phyloP scores from a whole-genome alignment of 2,329 filamentous ascomycete species.

The Westerdykella sp. region DNA sequence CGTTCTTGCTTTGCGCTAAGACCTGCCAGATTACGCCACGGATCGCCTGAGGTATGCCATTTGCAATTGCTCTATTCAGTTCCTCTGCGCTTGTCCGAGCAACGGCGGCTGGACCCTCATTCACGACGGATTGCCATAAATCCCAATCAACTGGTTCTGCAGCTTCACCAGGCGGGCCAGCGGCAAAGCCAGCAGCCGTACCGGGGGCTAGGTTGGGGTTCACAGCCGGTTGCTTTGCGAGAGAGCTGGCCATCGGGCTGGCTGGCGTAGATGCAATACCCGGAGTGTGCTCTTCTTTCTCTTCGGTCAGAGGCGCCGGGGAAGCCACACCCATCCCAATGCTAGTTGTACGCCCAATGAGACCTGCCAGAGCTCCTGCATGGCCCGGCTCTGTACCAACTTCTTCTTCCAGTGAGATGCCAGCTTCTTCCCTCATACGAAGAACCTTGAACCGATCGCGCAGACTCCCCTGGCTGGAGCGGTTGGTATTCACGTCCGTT shows the following conservation, averaged over 20 bases:
- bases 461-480: constrained; percentile 38
- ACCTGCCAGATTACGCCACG: constrained; percentile 99
- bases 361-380: constrained; percentile 39
- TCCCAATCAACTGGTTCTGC: constrained; percentile 89
- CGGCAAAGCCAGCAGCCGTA: constrained; percentile 74
- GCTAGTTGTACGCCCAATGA: constrained; percentile 38
- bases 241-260: constrained; percentile 22
- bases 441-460: constrained; percentile 44
- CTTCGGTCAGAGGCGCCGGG: constrained; percentile 45
- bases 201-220: constrained; percentile 72
- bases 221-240: constrained; percentile 54
- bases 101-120: constrained; percentile 85
- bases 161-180: constrained; percentile 66
- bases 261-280: constrained; percentile 15
- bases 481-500: constrained; percentile 27
- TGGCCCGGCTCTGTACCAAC: constrained; percentile 40
- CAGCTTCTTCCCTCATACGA: constrained; percentile 42
- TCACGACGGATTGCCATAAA: constrained; percentile 92
- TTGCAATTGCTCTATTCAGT: constrained; percentile 82
- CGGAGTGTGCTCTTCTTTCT: constrained; percentile 36
- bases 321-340: constrained; percentile 43
- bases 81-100: constrained; percentile 83
- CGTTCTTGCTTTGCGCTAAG: constrained; percentile 87
- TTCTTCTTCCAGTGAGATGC: constrained; percentile 37
- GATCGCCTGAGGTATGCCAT: constrained; percentile 89